Conservation (phyloP, 192 early-diverging fungal species). For the Cladochytrium replicatum region DNA sequence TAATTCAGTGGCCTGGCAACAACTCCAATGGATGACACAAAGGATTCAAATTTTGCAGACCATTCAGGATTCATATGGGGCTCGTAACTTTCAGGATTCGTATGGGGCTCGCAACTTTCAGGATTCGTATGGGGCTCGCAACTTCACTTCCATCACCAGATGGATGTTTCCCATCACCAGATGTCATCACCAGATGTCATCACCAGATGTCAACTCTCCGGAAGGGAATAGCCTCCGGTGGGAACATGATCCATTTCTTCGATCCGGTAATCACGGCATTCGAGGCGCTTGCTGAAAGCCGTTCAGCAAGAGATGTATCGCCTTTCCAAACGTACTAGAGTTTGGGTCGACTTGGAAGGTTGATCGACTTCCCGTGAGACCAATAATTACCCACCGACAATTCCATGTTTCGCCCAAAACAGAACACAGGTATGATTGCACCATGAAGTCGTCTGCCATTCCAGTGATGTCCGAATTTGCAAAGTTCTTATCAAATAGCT, state of each 20-base stretch:
- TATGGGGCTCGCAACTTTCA: too few species aligned
- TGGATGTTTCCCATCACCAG: too few species aligned
- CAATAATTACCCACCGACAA: slow-evolving; percentile 61
- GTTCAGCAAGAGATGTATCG: neutral
- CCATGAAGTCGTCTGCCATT: slow-evolving; percentile 41
- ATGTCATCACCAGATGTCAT: too few species aligned
- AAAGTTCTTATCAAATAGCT: slow-evolving; percentile 61
- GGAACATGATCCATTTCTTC: slow-evolving; percentile 65
- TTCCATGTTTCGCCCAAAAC: slow-evolving; percentile 44
- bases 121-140: slow-evolving; percentile 54
- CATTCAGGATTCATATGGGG: too few species aligned
- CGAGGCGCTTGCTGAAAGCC: slow-evolving; percentile 48
- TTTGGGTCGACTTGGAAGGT: slow-evolving; percentile 71
- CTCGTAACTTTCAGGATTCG: too few species aligned
- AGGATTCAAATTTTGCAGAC: slow-evolving; percentile 19
- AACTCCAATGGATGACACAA: neutral
- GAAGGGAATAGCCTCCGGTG: slow-evolving; percentile 58
- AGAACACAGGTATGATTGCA: slow-evolving; percentile 51
- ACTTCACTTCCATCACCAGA: slow-evolving; percentile 56
- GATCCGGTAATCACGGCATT: slow-evolving; percentile 59
- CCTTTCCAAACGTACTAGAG: slow-evolving; percentile 23
- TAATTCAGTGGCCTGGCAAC: slow-evolving; percentile 37
- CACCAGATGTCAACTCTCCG: too few species aligned
- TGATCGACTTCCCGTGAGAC: slow-evolving; percentile 50
- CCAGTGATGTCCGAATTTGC: slow-evolving; percentile 29